phyloP scores from a whole-genome alignment of 257 asterid species.

The Capsicum baccatum region DNA sequence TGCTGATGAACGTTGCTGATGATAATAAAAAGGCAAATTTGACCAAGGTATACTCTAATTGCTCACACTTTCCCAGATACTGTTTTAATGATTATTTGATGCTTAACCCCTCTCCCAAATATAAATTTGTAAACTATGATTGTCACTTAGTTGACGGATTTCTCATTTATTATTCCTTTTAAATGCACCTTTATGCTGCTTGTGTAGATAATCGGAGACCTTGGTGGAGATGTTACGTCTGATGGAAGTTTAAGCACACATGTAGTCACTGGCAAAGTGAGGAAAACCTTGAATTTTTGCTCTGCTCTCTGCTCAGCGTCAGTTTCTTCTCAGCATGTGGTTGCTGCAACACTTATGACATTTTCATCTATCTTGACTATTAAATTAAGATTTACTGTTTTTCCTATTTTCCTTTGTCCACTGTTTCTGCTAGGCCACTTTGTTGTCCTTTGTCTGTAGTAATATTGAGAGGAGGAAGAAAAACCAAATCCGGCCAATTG shows the following conservation, averaged over 20 bases:
- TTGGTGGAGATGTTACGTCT: slow-evolving; percentile 84
- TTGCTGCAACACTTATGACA: neutral
- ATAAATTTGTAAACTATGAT: neutral
- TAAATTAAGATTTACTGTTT: neutral
- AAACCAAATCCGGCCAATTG: neutral
- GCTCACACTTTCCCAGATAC: neutral
- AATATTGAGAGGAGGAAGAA: neutral
- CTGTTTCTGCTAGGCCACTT: slow-evolving; percentile 6
- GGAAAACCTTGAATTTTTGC: slow-evolving; percentile 84
- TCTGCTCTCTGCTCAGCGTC: slow-evolving; percentile 95
- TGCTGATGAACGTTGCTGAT: slow-evolving; percentile 51
- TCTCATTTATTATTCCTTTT: slow-evolving; percentile 11
- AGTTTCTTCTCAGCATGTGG: slow-evolving; percentile 37
- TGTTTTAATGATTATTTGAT: neutral
- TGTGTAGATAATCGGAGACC: slow-evolving; percentile 71
- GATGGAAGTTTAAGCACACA: slow-evolving; percentile 84
- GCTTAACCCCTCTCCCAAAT: neutral
- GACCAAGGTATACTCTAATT: slow-evolving; percentile 59
- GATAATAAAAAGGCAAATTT: slow-evolving; percentile 68
- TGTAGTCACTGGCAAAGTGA: slow-evolving; percentile 79
- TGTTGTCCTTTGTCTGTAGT: neutral
- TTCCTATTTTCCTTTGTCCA: neutral
- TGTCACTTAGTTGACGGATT: neutral
- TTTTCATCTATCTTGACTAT: neutral
- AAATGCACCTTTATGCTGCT: slow-evolving; percentile 31